Base-by-base conservation (phyloP, 2,329 filamentous ascomycete genomes). In the Neocucurbitaria cava region DNA sequence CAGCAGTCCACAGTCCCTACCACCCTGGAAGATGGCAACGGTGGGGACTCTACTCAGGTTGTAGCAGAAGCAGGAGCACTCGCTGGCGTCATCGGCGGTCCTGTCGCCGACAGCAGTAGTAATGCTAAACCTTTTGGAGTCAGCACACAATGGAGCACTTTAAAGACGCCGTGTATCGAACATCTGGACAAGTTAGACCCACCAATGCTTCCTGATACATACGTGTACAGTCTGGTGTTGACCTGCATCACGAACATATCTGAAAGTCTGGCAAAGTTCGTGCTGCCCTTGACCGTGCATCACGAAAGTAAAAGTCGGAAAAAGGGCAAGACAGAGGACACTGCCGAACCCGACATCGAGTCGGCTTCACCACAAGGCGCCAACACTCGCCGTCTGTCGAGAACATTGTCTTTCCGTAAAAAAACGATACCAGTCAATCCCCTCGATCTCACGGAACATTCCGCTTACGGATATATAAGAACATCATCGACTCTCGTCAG, bases 171-270 rank as follows among this genome's bases (percentile, higher is more conserved):
- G 5, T 96, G 92, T 69, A 91, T 98, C 57, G 95, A 99, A 66
- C 91, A 96, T 61, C 85, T 98, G 18, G 95, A 99, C 77, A 99
- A 98, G 74, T 85, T 87, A 0, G 93, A 96, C 43, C 85, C 94
- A 0, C 92, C 94, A 3, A 66, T 81, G 0, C 85, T 96, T 20
- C 95, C 95, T 0, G 94, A 97, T 57, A 96, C 95, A 0, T 99
- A 99, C 68, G 84, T 96, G 7, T 98, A 97, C 76, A 92, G 90
- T 58, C 81, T 99, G 43, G 90, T 94, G 1, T 78, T 99, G 38
- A 89, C 91, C 2, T 98, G 94, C 69, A 89, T 99, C 55, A 94
- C 90, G 40, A 92, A 88, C 1, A 85, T 99, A 45, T 96, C 94
- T 0, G 95, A 99, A 69, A 92, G 91, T 2, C 81, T 99, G 17